phyloP scores from a whole-genome alignment of 2,329 filamentous ascomycete genomes.

The Epichloe sylvatica region DNA sequence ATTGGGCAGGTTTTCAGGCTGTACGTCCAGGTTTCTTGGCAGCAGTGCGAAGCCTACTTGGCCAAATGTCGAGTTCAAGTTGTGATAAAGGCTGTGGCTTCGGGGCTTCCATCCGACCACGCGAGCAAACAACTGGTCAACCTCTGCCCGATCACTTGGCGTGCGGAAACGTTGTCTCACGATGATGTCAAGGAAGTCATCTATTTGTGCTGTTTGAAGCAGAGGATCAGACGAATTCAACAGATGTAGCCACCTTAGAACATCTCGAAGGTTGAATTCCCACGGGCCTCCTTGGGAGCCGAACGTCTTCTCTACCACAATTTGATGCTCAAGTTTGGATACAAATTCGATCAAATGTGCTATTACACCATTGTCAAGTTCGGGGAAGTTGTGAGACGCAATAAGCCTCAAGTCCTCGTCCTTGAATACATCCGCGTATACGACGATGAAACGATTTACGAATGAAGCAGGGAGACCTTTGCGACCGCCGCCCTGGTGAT shows the following conservation, averaged over 20 bases:
- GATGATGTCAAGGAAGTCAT: conserved; percentile 68
- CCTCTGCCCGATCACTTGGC: conserved; percentile 48
- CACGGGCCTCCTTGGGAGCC: conserved; percentile 62
- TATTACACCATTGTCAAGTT: conserved; percentile 44
- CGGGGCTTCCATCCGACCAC: conserved; percentile 42
- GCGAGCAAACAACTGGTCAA: conserved; percentile 52
- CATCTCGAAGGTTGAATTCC: conserved; percentile 92
- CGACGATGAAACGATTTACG: conserved; percentile 94
- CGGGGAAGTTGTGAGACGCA: conserved; percentile 62
- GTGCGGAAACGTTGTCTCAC: conserved; percentile 81
- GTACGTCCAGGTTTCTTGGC: conserved; percentile 40
- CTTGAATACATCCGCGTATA: conserved; percentile 85
- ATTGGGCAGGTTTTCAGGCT: conserved; percentile 36
- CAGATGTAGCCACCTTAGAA: conserved; percentile 73
- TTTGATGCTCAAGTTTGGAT: conserved; percentile 59
- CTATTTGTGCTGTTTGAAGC: conserved; percentile 43
- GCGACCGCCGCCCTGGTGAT: conserved; percentile 88
- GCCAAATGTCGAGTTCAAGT: conserved; percentile 48
- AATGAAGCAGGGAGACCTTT: conserved; percentile 93
- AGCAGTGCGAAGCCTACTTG: conserved; percentile 72
- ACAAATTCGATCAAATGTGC: conserved; percentile 64
- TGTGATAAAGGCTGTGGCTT: conserved; percentile 55
- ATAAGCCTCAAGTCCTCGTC: conserved; percentile 71
- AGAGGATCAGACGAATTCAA: conserved; percentile 37
- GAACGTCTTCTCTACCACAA: conserved; percentile 45